Conservation (phyloP, 1,139 yeast genomes). For the Lodderomyces oxycetoniae region DNA sequence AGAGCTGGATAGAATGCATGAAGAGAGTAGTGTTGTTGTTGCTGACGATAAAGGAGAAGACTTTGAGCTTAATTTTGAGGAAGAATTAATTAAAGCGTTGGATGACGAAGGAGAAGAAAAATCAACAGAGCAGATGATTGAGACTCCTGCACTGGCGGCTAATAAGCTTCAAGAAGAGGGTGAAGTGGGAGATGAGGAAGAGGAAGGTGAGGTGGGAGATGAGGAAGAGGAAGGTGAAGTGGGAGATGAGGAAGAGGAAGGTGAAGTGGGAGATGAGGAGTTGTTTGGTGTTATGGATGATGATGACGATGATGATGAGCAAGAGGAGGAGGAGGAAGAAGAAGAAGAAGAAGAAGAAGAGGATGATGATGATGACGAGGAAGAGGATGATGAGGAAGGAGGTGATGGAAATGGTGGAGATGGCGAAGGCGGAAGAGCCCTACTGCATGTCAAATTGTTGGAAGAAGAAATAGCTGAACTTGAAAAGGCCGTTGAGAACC, state of each 20-base stretch:
- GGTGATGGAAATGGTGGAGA: conserved; percentile 27
- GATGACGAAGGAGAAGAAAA: conserved; percentile 13
- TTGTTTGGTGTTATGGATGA: conserved; percentile 16
- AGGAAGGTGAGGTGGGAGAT: conserved; percentile 18
- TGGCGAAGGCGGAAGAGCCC: conserved; percentile 29
- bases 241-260: conserved; percentile 9
- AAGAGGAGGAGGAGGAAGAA: conserved; percentile 18
- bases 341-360: conserved; percentile 26
- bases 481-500: conserved; percentile 72
- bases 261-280: conserved; percentile 12
- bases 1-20: conserved; percentile 31
- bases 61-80: conserved; percentile 16
- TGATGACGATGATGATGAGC: conserved; percentile 15
- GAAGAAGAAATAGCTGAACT: conserved; percentile 84
- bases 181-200: conserved; percentile 13
- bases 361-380: conserved; percentile 29
- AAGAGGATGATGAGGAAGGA: conserved; percentile 25
- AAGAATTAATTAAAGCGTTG: conserved; percentile 39
- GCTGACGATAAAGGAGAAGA: conserved; percentile 19
- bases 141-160: conserved; percentile 11
- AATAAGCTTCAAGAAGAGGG: conserved; percentile 14
- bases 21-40: conserved; percentile 1
- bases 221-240: conserved; percentile 22
- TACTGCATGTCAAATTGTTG: conserved; percentile 71
- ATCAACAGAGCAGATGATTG: conserved; percentile 8